phyloP scores from a whole-genome alignment of 2,329 filamentous ascomycete species.

The Stemphylium beticola region DNA sequence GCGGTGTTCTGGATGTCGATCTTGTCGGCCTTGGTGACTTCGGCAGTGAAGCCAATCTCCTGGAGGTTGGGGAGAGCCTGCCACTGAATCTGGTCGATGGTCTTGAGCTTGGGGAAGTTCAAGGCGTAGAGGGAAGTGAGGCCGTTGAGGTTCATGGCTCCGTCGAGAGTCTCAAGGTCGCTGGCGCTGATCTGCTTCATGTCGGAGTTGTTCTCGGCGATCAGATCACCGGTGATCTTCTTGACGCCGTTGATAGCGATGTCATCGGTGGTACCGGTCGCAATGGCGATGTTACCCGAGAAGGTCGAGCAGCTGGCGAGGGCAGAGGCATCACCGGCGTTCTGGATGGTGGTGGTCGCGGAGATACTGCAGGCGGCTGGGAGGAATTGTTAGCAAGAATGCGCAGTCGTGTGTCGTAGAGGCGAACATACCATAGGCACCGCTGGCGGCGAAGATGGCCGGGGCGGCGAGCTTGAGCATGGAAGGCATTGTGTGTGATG shows the following conservation, averaged over 20 bases:
- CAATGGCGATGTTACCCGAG: conserved; percentile 71
- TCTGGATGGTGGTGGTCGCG: conserved; percentile 65
- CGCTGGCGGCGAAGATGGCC: conserved; percentile 60
- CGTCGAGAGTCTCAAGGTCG: conserved; percentile 69
- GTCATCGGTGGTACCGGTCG: conserved; percentile 59
- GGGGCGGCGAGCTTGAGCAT: conserved; percentile 63
- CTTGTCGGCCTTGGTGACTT: conserved; percentile 70
- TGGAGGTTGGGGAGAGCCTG: conserved; percentile 71
- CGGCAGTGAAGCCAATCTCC: conserved; percentile 64
- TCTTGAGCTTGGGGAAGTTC: conserved; percentile 67
- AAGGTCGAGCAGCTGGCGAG: conserved; percentile 71
- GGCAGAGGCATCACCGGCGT: conserved; percentile 63
- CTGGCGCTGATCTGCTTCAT: conserved; percentile 69
- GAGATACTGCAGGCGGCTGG: conserved; percentile 50
- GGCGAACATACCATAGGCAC: conserved; percentile 56
- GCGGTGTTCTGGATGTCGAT: conserved; percentile 86
- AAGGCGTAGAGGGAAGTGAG: conserved; percentile 73
- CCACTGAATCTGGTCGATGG: conserved; percentile 73
- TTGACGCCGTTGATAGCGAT: conserved; percentile 69
- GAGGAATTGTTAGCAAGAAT: conserved; percentile 22
- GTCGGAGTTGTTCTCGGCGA: conserved; percentile 60
- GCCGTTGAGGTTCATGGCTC: conserved; percentile 71
- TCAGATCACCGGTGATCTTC: conserved; percentile 64
- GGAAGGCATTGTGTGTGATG: conserved; percentile 54
- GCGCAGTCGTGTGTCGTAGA: background rate